A percentile compares a stretch with the other conserved stretches of the same genome.
Evolutionary conservation across 2,329 filamentous ascomycete species (phyloP).

Genomic region (Ascocoryne sarcoides): DNA sequence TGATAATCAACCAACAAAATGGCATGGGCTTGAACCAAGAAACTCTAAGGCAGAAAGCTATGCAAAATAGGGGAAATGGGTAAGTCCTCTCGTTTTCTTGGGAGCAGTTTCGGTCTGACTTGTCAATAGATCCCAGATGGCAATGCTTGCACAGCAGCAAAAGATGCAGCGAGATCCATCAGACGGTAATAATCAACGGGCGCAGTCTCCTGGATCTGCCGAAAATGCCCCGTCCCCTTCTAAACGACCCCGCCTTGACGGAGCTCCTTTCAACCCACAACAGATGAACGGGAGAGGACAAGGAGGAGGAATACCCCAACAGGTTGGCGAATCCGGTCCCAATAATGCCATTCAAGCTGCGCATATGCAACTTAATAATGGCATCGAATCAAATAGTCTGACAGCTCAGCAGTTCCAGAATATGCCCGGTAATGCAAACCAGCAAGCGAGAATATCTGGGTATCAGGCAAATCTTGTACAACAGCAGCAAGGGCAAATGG

Average conservation of each 20-base stretch:
- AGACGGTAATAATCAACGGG: slow-evolving; percentile 71
- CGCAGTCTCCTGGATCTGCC: slow-evolving; percentile 70
- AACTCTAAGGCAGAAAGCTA: slow-evolving; percentile 61
- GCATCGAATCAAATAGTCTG: slow-evolving; percentile 67
- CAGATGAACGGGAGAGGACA: slow-evolving; percentile 63
- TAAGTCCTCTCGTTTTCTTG: slow-evolving; percentile 34
- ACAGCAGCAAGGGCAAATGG: slow-evolving; percentile 45
- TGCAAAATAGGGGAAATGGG: slow-evolving; percentile 71
- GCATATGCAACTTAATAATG: slow-evolving; percentile 56
- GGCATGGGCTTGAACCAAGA: slow-evolving; percentile 47
- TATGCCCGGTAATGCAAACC: slow-evolving; percentile 36
- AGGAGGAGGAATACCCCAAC: slow-evolving; percentile 58
- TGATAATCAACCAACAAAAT: slow-evolving; percentile 55
- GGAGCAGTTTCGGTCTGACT: neutral
- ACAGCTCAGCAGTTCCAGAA: slow-evolving; percentile 66
- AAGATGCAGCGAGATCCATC: slow-evolving; percentile 86
- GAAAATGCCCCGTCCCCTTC: slow-evolving; percentile 89
- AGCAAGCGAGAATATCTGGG: slow-evolving; percentile 59
- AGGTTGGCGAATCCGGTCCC: slow-evolving; percentile 49
- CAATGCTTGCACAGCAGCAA: slow-evolving; percentile 61
- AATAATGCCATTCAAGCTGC: slow-evolving; percentile 41
- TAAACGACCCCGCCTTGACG: slow-evolving; percentile 78
- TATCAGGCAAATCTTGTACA: slow-evolving; percentile 80
- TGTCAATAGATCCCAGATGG: slow-evolving; percentile 42
- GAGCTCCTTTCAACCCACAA: slow-evolving; percentile 61